Conservation (phyloP, 768 basidiomycete genomes). For the Clathrus columnatus region DNA sequence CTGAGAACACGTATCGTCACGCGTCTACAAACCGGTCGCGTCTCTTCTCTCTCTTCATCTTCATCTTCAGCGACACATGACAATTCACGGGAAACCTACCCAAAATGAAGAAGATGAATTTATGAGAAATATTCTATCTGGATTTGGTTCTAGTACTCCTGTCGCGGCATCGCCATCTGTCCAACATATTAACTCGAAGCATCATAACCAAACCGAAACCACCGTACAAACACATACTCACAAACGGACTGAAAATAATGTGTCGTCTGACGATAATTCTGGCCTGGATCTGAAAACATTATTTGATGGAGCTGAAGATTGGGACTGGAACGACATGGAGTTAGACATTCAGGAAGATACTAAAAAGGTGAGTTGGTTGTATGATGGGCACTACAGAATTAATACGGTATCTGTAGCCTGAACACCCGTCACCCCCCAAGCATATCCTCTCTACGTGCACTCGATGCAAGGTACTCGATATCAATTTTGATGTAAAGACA, state of each 20-base stretch:
- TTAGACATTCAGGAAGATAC: conserved; percentile 42
- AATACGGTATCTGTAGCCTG: neutral
- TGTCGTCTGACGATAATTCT: conserved; percentile 13
- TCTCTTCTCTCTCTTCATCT: neutral
- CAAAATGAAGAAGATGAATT: conserved; percentile 48
- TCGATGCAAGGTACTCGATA: conserved; percentile 46
- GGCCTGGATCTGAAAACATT: conserved; percentile 40
- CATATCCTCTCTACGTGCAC: conserved; percentile 34
- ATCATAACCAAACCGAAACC: conserved; percentile 17
- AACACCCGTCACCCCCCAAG: conserved; percentile 1
- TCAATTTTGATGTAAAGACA: conserved; percentile 30
- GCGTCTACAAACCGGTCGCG: neutral
- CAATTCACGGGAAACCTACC: conserved; percentile 19
- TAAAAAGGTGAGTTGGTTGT: conserved; percentile 24
- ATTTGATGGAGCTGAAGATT: conserved; percentile 58
- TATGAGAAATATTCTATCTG: conserved; percentile 43
- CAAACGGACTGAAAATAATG: conserved; percentile 10
- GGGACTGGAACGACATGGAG: conserved; percentile 59
- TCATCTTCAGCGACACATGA: neutral
- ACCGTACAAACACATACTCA: conserved; percentile 4
- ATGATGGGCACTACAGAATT: too few relatives aligned
- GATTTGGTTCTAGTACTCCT: conserved; percentile 37
- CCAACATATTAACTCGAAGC: conserved; percentile 3
- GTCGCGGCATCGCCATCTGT: conserved; percentile 17
- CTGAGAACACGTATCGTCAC: neutral